These are phyloP conservation scores for Gossypium sturtianum DNA, from an alignment of 345 rosid genomes.

Conservation along the genomic window DNA sequence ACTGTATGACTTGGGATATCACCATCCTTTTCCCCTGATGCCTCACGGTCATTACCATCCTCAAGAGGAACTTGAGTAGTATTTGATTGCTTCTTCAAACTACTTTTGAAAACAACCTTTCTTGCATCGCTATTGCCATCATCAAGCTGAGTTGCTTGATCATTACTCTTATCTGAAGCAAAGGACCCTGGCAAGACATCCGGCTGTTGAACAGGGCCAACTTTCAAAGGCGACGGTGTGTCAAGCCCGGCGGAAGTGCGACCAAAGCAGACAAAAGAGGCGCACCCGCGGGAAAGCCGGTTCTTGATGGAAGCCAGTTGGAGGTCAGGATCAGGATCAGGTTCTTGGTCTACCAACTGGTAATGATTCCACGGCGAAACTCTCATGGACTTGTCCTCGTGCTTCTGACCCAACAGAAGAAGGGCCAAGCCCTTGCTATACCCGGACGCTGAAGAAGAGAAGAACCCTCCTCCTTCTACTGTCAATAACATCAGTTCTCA, in stretches of 20 bases:
- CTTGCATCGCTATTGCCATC: constrained; percentile 36
- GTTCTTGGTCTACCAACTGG: constrained; percentile 88
- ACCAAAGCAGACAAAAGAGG: constrained; percentile 83
- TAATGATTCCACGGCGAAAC: constrained; percentile 91
- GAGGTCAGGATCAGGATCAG: constrained; percentile 62
- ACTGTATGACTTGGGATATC: constrained; percentile 39
- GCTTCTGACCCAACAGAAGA: constrained; percentile 77
- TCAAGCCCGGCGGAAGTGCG: constrained; percentile 82
- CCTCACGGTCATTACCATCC: constrained; percentile 32
- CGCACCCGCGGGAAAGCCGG: constrained; percentile 77
- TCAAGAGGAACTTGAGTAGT: constrained; percentile 32
- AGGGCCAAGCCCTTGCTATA: constrained; percentile 86
- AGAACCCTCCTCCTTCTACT: constrained; percentile 97
- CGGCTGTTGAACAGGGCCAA: constrained; percentile 63
- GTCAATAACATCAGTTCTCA: constrained; percentile 95
- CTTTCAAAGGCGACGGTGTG: constrained; percentile 65
- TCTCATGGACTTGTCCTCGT: constrained; percentile 88
- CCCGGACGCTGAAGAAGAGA: constrained; percentile 97
- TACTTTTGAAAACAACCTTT: constrained; percentile 59
- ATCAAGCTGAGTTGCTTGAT: constrained; percentile 31
- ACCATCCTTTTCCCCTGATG: constrained; percentile 36
- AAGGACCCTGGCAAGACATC: constrained; percentile 46
- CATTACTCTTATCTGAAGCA: constrained; percentile 39
- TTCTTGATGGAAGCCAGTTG: constrained; percentile 94
- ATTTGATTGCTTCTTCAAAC: constrained; percentile 60